These are phyloP conservation scores for Rhizopogon roseolus DNA, from an alignment of 768 basidiomycete genomes.

Conservation along the genomic window DNA sequence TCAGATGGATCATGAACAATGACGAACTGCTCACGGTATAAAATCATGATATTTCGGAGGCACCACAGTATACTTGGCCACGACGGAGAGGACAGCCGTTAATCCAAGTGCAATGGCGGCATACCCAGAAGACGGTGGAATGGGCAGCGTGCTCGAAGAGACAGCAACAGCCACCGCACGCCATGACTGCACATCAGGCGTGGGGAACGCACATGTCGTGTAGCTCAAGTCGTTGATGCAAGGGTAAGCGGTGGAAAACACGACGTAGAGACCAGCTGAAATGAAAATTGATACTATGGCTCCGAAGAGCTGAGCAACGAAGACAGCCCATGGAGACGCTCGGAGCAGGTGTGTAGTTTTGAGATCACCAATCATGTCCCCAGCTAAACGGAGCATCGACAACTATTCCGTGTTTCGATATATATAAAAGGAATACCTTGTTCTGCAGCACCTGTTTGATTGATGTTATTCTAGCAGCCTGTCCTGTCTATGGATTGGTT, in stretches of 20 bases:
- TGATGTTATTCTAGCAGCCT: neutral
- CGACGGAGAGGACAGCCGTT: conserved; percentile 37
- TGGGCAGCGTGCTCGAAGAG: conserved; percentile 24
- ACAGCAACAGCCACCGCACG: conserved; percentile 15
- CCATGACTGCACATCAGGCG: neutral
- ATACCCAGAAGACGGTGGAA: conserved; percentile 52
- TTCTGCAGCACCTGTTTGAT: conserved; percentile 4
- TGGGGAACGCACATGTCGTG: conserved; percentile 3
- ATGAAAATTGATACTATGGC: conserved; percentile 56
- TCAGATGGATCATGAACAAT: neutral
- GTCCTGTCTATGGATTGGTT: neutral
- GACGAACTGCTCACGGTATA: conserved; percentile 12
- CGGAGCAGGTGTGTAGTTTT: conserved; percentile 62
- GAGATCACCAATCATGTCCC: conserved; percentile 59
- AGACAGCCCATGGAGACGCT: conserved; percentile 56
- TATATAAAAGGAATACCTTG: conserved; percentile 1
- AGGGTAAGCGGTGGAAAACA: conserved; percentile 56
- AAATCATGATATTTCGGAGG: conserved; percentile 18
- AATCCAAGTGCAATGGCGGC: conserved; percentile 52
- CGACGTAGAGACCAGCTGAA: conserved; percentile 48
- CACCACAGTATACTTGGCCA: conserved; percentile 31
- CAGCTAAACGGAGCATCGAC: conserved; percentile 16
- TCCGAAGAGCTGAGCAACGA: conserved; percentile 53
- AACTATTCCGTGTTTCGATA: neutral
- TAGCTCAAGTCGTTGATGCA: conserved; percentile 37